Conservation (phyloP, 306 rosid species). For the Quercus aquifolioides region DNA sequence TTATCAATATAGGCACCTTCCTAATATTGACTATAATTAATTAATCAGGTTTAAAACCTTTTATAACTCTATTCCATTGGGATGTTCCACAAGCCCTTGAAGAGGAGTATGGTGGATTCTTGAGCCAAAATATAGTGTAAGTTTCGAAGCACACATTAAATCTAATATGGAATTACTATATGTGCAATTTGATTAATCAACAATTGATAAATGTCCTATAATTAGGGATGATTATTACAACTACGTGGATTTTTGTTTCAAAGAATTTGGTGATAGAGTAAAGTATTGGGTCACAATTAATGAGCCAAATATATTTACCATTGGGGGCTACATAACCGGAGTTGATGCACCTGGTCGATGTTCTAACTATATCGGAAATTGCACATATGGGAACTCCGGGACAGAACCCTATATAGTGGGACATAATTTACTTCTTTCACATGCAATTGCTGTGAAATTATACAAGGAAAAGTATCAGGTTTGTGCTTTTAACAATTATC, state of each 20-base stretch:
- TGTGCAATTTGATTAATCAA: no score
- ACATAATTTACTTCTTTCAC: slow-evolving; percentile 40
- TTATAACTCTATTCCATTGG: slow-evolving; percentile 55
- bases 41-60: slow-evolving; percentile 35
- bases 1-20: not conserved
- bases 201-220: not conserved
- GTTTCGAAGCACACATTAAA: not conserved
- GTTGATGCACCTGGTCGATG: slow-evolving; percentile 48
- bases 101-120: slow-evolving; percentile 52
- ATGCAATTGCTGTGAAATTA: slow-evolving; percentile 33
- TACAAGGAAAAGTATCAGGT: slow-evolving; percentile 29
- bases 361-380: slow-evolving; percentile 36
- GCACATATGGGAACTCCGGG: slow-evolving; percentile 39
- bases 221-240: slow-evolving; percentile 46
- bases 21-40: not conserved
- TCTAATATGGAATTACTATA: no score
- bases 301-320: slow-evolving; percentile 42
- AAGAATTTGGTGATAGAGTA: slow-evolving; percentile 63
- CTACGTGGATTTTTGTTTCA: slow-evolving; percentile 58
- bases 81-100: slow-evolving; percentile 61
- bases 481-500: not conserved
- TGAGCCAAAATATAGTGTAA: slow-evolving; percentile 48
- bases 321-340: slow-evolving; percentile 37
- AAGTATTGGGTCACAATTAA: slow-evolving; percentile 69
- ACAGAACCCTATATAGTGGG: slow-evolving; percentile 44